These are phyloP conservation scores for Colletotrichum sp. DNA, from an alignment of 2,329 filamentous ascomycete species.

Conservation along the genomic window DNA sequence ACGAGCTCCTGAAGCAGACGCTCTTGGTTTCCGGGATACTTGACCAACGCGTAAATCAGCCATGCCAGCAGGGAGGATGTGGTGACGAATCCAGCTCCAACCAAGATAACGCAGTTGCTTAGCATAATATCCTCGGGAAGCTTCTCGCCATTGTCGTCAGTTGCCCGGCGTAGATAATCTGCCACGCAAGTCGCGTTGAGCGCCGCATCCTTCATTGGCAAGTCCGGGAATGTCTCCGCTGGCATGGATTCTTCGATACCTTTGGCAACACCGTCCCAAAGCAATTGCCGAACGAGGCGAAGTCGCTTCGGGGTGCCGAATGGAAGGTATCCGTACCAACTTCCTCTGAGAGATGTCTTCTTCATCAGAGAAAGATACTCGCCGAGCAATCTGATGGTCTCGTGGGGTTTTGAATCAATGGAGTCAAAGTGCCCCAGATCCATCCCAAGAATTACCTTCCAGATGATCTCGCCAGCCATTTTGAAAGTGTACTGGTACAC, in stretches of 20 bases:
- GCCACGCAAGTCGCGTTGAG: background rate
- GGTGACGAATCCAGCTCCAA: constrained; percentile 1
- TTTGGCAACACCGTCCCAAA: background rate
- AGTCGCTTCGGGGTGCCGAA: constrained; percentile 2
- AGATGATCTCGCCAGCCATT: background rate
- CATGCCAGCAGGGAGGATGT: background rate
- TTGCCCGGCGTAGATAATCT: background rate
- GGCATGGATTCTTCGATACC: background rate
- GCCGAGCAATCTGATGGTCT: background rate
- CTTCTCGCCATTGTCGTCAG: background rate
- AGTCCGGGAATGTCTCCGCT: background rate
- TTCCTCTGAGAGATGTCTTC: background rate
- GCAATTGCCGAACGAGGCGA: background rate
- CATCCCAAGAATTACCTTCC: background rate
- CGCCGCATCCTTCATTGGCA: constrained; percentile 3
- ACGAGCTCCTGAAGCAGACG: background rate
- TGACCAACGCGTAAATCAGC: background rate
- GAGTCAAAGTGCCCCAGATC: constrained; percentile 3
- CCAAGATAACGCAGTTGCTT: constrained; percentile 1
- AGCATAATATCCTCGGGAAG: background rate
- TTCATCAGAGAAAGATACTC: constrained; percentile 15
- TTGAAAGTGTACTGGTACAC: constrained; percentile 7
- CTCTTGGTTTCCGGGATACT: constrained; percentile 1
- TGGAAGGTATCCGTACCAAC: constrained; percentile 1
- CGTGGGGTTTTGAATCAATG: background rate